These are phyloP conservation scores for Zymoseptoria brevis DNA, from an alignment of 2,329 filamentous ascomycete species.

Conservation along the genomic window DNA sequence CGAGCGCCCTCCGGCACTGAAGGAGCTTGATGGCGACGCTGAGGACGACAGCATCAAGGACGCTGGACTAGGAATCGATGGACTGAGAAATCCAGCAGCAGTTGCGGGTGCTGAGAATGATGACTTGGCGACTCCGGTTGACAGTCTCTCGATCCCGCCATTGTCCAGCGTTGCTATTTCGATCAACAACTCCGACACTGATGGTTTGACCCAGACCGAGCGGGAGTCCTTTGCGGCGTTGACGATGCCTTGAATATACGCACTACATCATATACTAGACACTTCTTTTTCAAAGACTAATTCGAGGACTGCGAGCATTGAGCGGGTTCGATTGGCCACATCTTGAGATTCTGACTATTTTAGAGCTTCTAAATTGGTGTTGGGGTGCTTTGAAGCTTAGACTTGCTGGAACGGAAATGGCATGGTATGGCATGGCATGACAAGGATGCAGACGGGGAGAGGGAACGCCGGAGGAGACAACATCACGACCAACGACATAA, in stretches of 20 bases:
- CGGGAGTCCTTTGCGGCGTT: constrained; percentile 10
- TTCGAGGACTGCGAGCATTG: background rate
- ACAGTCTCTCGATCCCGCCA: constrained; percentile 8
- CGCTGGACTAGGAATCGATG: constrained; percentile 6
- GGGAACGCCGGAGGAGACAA: background rate
- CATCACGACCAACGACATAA: background rate
- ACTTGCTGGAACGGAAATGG: background rate
- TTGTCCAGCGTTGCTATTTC: constrained; percentile 3
- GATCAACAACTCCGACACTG: constrained; percentile 2
- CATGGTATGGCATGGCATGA: background rate
- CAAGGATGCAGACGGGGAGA: too few relatives aligned
- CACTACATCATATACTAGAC: background rate
- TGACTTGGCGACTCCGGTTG: constrained; percentile 1
- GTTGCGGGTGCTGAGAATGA: constrained; percentile 15
- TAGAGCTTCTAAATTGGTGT: background rate
- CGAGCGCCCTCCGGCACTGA: constrained; percentile 80
- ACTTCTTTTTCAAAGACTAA: background rate
- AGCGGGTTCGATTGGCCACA: background rate
- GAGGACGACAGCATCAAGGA: constrained; percentile 18
- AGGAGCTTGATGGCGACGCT: constrained; percentile 43
- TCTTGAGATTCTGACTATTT: background rate
- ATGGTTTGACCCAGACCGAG: constrained; percentile 11
- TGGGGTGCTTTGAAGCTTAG: background rate
- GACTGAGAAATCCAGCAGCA: constrained; percentile 9
- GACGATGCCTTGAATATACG: background rate